phyloP scores from a whole-genome alignment of 225 moss, liverwort and hornwort genomes.

The Thuidium tamariscinum region DNA sequence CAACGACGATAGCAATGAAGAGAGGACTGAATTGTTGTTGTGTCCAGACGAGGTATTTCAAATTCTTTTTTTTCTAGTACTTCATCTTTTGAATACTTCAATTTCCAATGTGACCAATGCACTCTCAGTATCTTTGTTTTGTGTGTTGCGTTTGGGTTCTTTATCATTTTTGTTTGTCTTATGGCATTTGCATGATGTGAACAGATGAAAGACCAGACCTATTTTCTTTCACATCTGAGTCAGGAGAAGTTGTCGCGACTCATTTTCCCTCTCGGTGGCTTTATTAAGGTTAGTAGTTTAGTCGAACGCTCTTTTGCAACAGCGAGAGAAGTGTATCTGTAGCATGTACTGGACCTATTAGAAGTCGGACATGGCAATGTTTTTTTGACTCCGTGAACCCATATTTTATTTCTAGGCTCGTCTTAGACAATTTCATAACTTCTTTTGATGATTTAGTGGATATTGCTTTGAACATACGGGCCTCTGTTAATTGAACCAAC shows the following conservation, averaged over 20 bases:
- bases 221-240: slow-evolving; percentile 81
- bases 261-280: slow-evolving; percentile 72
- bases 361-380: not conserved
- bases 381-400: not conserved
- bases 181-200: not conserved
- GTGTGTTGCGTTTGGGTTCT: not conserved
- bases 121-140: not conserved
- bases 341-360: not conserved
- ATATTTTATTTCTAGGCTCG: not conserved
- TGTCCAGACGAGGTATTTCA: slow-evolving; percentile 72
- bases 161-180: not conserved
- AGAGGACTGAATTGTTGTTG: slow-evolving; percentile 39
- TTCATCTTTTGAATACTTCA: not conserved
- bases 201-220: slow-evolving; percentile 93
- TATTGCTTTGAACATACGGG: not conserved
- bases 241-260: slow-evolving; percentile 71
- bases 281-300: slow-evolving; percentile 54
- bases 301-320: not conserved
- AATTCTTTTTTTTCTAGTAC: not conserved
- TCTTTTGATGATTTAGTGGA: not conserved
- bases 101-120: not conserved
- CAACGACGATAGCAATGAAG: not conserved
- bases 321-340: not conserved
- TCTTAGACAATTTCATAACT: not conserved
- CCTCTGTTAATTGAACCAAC: not conserved